Evolutionary conservation across 179 eudicot genomes (phyloP), one percentile per base, ranked within the genome.

Genomic region (Pouteria campechiana): DNA sequence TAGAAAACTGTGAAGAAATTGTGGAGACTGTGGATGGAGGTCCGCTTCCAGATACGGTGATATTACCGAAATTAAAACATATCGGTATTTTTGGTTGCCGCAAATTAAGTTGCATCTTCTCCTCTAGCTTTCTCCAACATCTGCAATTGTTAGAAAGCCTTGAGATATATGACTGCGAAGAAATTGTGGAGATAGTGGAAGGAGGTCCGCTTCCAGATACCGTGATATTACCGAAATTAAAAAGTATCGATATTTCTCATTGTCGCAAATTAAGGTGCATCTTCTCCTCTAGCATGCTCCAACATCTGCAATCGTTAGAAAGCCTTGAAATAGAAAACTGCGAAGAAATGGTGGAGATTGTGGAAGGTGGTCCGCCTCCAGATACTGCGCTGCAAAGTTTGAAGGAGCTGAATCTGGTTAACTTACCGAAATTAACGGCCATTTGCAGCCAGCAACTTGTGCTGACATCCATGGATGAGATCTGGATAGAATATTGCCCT

Each of bases 241-340:
- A 38, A 43, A 23, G n/a, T n/a, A 41, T 13, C 48, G 41, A 18
- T 49, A 41, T 15, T 33, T 41, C 17, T 41, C 41, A 29, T 49
- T 53, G 4, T 37, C 49, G 14, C 41, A 41, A 13, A 41, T 53
- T 4, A 34, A 53, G 23, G 39, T 49, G 4, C 46, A 15, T 59
- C 2, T 59, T 51, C 46, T 35, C 52, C 11, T 9, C 23, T 28
- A 35, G 36, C 1, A 11, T 50, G 38, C 5, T 36, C 51, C 44
- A 58, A 45, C 33, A 44, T 1, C 37, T 58, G 17, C 41, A 9
- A 29, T 36, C 29, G 40, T 57, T 58, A 10, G 57, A 58, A 37
- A 45, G 44, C 19, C 7, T 58, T 28, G 55, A 35, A 17, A 27
- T 58, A 7, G 50, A 44, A 37, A 40, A 50, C 29, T 58, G 50